phyloP scores from a whole-genome alignment of 345 rosid species.

The Eucalyptus polybractea region DNA sequence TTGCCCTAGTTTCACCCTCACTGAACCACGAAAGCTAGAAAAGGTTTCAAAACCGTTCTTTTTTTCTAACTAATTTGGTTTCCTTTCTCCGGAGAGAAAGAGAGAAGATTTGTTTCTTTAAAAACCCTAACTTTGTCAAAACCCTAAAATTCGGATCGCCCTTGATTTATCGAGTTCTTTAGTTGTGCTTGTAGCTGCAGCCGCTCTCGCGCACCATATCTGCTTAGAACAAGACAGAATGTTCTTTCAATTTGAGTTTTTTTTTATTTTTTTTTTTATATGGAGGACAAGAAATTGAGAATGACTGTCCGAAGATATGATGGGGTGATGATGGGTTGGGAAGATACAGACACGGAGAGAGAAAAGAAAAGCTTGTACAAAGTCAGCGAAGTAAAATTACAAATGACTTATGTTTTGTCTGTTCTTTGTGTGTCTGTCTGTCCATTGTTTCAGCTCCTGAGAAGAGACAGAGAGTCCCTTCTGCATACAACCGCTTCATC shows the following conservation, averaged over 20 bases:
- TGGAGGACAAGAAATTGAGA: background rate
- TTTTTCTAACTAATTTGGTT: background rate
- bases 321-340: conserved; percentile 27
- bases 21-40: background rate
- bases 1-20: background rate
- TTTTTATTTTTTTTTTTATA: conserved; percentile 1
- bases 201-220: background rate
- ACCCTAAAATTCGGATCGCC: background rate
- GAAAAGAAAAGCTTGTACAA: conserved; percentile 21
- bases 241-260: background rate
- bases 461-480: conserved; percentile 99
- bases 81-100: background rate
- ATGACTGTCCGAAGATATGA: background rate
- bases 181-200: background rate
- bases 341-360: background rate
- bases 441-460: conserved; percentile 82
- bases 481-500: conserved; percentile 99
- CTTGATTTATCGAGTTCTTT: background rate
- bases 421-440: background rate
- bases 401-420: conserved; percentile 7
- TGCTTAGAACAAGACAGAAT: background rate
- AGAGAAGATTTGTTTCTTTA: background rate
- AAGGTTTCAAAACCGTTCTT: background rate
- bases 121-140: background rate
- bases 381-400: conserved; percentile 16